Conservation (phyloP, 495 filamentous ascomycete genomes). For the Friedmanniomyces simplex region DNA sequence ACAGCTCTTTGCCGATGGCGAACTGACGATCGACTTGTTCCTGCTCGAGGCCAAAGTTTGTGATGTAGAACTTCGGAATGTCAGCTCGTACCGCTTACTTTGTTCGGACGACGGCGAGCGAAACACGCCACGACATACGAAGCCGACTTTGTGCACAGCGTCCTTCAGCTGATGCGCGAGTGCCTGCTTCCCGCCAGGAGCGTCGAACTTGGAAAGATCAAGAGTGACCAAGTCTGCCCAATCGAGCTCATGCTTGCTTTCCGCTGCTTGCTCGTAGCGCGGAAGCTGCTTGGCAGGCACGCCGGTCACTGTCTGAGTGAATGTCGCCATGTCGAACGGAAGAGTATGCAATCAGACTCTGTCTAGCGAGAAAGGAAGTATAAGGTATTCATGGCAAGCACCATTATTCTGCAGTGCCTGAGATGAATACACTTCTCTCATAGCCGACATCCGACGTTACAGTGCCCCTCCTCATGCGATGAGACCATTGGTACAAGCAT, state of each 20-base stretch:
- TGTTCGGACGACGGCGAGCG: too few relatives aligned
- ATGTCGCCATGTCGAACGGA: neutral
- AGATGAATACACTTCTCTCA: neutral
- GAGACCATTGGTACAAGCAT: neutral
- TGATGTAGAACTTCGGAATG: constrained; percentile 41
- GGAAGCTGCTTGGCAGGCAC: neutral
- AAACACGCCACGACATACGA: constrained; percentile 12
- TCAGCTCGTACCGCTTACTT: neutral
- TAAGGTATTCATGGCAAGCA: neutral
- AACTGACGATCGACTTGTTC: constrained; percentile 49
- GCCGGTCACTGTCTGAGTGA: neutral
- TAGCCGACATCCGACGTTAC: neutral
- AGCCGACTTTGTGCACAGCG: constrained; percentile 44
- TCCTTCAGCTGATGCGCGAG: constrained; percentile 48
- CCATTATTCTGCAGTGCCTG: neutral
- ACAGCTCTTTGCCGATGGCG: constrained; percentile 44
- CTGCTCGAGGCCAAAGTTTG: constrained; percentile 44
- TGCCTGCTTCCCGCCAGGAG: constrained; percentile 43
- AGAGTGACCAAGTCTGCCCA: constrained; percentile 50
- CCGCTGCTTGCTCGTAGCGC: neutral
- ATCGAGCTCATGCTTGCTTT: constrained; percentile 1
- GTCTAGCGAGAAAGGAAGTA: neutral
- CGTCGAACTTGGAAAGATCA: constrained; percentile 41
- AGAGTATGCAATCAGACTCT: neutral
- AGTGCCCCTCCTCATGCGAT: neutral